A percentile compares a stretch with the other conserved stretches of the same genome.
phyloP scores from a whole-genome alignment of 1,284 basidiomycete species.

The Leccinum laetum region DNA sequence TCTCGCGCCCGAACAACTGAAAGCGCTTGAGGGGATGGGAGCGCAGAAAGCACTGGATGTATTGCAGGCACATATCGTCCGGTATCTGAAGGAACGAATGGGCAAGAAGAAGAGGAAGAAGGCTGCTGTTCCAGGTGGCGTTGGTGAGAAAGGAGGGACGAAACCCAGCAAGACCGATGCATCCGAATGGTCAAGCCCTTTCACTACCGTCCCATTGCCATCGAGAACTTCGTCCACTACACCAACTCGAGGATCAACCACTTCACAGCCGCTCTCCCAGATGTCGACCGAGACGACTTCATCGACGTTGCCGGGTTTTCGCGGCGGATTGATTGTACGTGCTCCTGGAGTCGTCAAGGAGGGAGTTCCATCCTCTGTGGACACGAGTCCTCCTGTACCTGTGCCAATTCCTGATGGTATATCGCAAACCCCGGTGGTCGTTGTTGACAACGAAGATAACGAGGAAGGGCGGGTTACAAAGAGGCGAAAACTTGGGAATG shows the following conservation, averaged over 20 bases:
- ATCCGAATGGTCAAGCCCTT: conserved; percentile 31
- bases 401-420: conserved; percentile 28
- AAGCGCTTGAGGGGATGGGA: conserved; percentile 77
- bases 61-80: conserved; percentile 83
- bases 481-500: conserved; percentile 40
- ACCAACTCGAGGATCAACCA: not conserved
- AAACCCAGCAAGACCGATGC: conserved; percentile 10
- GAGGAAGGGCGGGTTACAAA: conserved; percentile 55
- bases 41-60: conserved; percentile 83
- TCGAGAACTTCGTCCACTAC: conserved; percentile 20
- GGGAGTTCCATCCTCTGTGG: conserved; percentile 14
- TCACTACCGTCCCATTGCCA: conserved; percentile 41
- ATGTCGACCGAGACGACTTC: not conserved
- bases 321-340: conserved; percentile 3
- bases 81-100: conserved; percentile 81
- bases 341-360: conserved; percentile 18
- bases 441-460: conserved; percentile 58
- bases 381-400: conserved; percentile 22
- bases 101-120: conserved; percentile 36
- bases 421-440: conserved; percentile 44
- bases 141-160: conserved; percentile 14
- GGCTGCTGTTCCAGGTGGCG: not conserved
- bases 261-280: not conserved
- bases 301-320: conserved; percentile 15
- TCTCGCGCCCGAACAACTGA: conserved; percentile 72